Conservation (phyloP, 176 grass and related monocot genomes). For the Avena insularis region DNA sequence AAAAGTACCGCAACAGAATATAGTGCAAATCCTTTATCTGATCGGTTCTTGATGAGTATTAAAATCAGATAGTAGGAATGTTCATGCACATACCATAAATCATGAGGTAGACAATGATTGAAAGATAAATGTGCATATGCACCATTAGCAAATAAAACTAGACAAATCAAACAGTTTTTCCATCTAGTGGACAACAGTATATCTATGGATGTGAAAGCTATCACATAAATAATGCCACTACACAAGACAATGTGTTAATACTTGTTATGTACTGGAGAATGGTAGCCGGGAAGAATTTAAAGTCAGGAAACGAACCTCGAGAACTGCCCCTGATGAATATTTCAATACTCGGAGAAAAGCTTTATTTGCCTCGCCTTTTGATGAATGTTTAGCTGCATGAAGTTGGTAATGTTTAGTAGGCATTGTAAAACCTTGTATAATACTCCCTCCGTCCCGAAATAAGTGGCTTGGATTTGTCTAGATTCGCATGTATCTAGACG, state of each 20-base stretch:
- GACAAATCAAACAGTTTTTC: constrained; percentile 13
- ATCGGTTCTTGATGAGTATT: background rate
- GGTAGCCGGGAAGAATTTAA: constrained; percentile 35
- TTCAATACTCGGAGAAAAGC: constrained; percentile 91
- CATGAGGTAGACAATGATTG: constrained; percentile 40
- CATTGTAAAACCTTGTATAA: constrained; percentile 13
- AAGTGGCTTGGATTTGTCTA: no score
- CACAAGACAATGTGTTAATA: constrained; percentile 13
- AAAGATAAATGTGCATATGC: constrained; percentile 36
- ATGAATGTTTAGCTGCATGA: constrained; percentile 77
- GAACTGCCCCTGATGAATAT: constrained; percentile 96
- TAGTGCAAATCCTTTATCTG: background rate
- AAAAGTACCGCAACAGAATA: constrained; percentile 17
- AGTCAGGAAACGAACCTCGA: constrained; percentile 78
- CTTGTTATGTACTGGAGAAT: background rate
- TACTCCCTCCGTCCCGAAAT: no score
- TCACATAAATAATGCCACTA: constrained; percentile 23
- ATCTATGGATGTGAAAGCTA: constrained; percentile 32
- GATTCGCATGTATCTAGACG: no score
- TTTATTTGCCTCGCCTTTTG: constrained; percentile 72
- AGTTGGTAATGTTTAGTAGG: constrained; percentile 43
- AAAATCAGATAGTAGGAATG: constrained; percentile 15
- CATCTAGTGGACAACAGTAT: constrained; percentile 24
- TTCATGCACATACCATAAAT: constrained; percentile 13
- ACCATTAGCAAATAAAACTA: constrained; percentile 33